Conservation (phyloP, 2,329 filamentous ascomycete species). For the Furcasterigmium sp. region DNA sequence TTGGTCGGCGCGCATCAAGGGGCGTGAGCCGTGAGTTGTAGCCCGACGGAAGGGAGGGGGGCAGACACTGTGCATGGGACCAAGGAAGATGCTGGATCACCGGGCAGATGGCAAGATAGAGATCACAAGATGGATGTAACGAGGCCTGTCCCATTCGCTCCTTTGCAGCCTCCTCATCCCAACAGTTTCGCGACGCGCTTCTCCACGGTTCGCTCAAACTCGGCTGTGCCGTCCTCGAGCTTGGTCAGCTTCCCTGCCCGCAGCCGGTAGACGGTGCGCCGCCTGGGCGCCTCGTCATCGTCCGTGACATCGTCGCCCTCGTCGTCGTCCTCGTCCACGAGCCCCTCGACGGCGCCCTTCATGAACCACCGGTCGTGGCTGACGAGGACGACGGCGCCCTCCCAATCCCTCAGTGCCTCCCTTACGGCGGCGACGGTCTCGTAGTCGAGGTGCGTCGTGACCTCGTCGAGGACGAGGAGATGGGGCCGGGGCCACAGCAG, state of each 20-base stretch:
- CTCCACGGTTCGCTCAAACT: constrained; percentile 60
- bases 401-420: constrained; percentile 60
- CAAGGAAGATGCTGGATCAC: too few species aligned
- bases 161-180: not conserved
- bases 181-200: constrained; percentile 47
- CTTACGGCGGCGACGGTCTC: constrained; percentile 72
- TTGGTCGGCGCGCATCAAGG: constrained; percentile 37
- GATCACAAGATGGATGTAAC: too few species aligned
- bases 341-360: constrained; percentile 64
- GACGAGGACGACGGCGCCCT: constrained; percentile 70
- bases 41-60: too few species aligned
- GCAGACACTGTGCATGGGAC: not conserved
- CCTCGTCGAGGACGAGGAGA: constrained; percentile 71
- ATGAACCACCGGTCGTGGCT: constrained; percentile 83
- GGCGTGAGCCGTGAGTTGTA: too few species aligned
- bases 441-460: constrained; percentile 81
- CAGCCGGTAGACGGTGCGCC: constrained; percentile 55
- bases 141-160: too few species aligned
- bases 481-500: constrained; percentile 67
- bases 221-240: constrained; percentile 55
- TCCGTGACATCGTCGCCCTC: constrained; percentile 38
- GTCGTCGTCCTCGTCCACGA: constrained; percentile 30
- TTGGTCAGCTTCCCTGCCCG: constrained; percentile 50
- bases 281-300: constrained; percentile 32
- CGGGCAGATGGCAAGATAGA: too few species aligned